Evolutionary conservation across 2,329 filamentous ascomycete species (phyloP).

Genomic region (Atkinsonella hypoxylon): DNA sequence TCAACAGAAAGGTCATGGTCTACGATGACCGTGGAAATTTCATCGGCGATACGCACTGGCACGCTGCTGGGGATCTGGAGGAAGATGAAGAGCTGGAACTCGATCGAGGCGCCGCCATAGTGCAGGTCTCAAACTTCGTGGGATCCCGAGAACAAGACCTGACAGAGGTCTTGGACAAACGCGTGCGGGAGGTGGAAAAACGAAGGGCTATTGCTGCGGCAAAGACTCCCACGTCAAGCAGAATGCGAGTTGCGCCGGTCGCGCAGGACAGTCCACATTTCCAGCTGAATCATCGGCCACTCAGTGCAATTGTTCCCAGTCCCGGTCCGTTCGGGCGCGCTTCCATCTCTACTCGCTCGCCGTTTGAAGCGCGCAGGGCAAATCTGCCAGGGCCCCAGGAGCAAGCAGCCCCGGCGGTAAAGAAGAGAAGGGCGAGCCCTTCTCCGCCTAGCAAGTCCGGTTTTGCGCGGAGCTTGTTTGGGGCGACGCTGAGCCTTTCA

Average conservation of each 20-base stretch:
- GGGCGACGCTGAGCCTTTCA: constrained; percentile 20
- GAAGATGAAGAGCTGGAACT: constrained; percentile 76
- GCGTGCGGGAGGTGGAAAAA: constrained; percentile 42
- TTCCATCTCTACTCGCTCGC: constrained; percentile 20
- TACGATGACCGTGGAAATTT: constrained; percentile 73
- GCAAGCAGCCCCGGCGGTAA: constrained; percentile 13
- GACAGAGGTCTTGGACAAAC: constrained; percentile 61
- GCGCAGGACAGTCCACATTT: constrained; percentile 18
- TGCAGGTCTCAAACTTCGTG: constrained; percentile 69
- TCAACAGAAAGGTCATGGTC: constrained; percentile 85
- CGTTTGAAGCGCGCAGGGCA: constrained; percentile 20
- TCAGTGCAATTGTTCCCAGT: constrained; percentile 26
- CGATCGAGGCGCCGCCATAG: constrained; percentile 61
- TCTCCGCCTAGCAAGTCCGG: constrained; percentile 23
- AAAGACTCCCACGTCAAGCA: constrained; percentile 17
- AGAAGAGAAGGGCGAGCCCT: constrained; percentile 16
- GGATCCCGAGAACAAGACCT: constrained; percentile 67
- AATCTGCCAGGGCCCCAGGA: constrained; percentile 4
- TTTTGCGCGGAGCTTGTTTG: constrained; percentile 24
- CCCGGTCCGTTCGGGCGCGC: constrained; percentile 21
- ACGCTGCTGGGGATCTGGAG: constrained; percentile 51
- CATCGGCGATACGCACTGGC: constrained; percentile 77
- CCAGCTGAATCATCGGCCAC: constrained; percentile 29
- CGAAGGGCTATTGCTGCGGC: constrained; percentile 32
- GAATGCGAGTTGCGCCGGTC: neutral